Evolutionary conservation across 257 asterid genomes (phyloP).

Genomic region (Solanum peruvianum): DNA sequence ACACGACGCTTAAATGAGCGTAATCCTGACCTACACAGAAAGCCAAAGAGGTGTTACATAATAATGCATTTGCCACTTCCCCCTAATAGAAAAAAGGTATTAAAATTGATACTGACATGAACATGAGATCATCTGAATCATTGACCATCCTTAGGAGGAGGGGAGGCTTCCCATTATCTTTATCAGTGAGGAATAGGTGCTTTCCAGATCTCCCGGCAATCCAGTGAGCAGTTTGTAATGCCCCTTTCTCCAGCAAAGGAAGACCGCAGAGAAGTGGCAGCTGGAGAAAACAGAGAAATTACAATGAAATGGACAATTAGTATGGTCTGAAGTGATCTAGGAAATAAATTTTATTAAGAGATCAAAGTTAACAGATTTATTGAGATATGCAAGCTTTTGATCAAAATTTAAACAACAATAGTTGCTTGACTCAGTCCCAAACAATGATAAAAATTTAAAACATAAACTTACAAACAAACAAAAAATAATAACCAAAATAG

Average conservation of each 20-base stretch:
- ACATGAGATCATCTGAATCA: conserved; percentile 55
- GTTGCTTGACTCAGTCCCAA: neutral
- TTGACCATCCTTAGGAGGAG: conserved; percentile 74
- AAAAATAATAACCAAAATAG: neutral
- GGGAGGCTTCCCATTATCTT: conserved; percentile 69
- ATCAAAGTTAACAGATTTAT: neutral
- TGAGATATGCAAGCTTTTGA: neutral
- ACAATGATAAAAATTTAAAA: neutral
- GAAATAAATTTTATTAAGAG: neutral
- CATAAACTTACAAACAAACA: neutral
- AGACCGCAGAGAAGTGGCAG: conserved; percentile 88
- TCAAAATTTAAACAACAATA: neutral
- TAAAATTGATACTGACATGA: conserved; percentile 47
- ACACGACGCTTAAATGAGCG: conserved; percentile 83
- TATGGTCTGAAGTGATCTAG: neutral
- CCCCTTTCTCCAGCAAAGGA: conserved; percentile 74
- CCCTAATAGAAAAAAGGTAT: neutral
- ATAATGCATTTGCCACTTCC: neutral
- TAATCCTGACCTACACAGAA: conserved; percentile 56
- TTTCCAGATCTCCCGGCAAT: conserved; percentile 86
- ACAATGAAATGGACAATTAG: neutral
- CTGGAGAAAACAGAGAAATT: conserved; percentile 20
- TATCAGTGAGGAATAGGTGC: conserved; percentile 83
- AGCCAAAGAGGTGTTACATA: neutral
- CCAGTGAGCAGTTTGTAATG: conserved; percentile 78